Base-by-base conservation (phyloP, 768 basidiomycete species). In the Lactarius indigo region DNA sequence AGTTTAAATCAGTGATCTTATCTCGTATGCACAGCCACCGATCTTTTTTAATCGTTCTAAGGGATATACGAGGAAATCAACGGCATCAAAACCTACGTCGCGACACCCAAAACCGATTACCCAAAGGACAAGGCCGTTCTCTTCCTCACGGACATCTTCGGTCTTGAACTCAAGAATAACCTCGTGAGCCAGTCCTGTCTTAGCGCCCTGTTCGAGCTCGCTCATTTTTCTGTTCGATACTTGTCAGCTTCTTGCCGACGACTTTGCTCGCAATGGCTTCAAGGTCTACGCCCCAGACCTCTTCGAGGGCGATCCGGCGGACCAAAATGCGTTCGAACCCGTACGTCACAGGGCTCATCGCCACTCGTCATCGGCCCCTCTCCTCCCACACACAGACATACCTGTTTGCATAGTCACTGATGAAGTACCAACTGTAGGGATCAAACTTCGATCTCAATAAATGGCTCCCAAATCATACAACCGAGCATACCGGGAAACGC, bases 171-270 rank as follows among this genome's bases (percentile, higher is more conserved):
- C 26, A 42, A 59, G 55, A 82, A 81, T 74, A 75, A 75, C 69
- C 66, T 57, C 56, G 79, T 73, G 59, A 33, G 73, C 54, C 41
- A 23, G 33, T 33, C 12, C n/a, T 18, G 31, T 9, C n/a, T 41
- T 52, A n/a, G 17, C 18, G 26, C 23, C n/a, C 23, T 50, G 23
- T 26, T 50, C 12, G 12, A 33, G n/a, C 5, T 44, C 30, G 12
- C 30, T 54, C 31, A 39, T 52, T 41, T 13, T 18, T 2, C 30
- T 17, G 15, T 33, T 3, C n/a, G 13, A 18, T 13, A 7, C 13
- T 17, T 18, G 35, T 31, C 66, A 84, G 81, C 71, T 80, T 20
- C 76, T 83, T 9, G 76, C 77, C 4, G 83, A 84, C 64, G 81
- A 78, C 66, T 80, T 78, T 69, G 79, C 80, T 30, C 69, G 65